Conservation (phyloP, 2,329 filamentous ascomycete genomes). For the Neofusicoccum laricinum region DNA sequence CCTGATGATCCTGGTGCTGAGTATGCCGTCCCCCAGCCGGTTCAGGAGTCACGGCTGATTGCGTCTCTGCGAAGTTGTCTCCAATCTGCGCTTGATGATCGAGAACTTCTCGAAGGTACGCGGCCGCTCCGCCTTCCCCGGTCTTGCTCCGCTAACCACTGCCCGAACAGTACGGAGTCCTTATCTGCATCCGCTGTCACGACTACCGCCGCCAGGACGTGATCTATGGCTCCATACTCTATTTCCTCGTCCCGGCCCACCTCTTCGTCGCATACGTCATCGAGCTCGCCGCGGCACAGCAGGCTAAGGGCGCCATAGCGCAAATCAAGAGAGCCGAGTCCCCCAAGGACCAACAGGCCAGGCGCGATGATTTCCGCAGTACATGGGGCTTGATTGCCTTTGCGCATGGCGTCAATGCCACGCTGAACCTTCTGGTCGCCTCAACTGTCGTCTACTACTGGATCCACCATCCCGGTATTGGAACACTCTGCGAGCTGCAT, state of each 20-base stretch:
- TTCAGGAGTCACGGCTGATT: slow-evolving; percentile 23
- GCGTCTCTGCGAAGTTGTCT: slow-evolving; percentile 63
- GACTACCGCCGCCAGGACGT: slow-evolving; percentile 80
- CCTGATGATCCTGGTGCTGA: slow-evolving; percentile 88
- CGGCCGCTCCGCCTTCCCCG: not conserved
- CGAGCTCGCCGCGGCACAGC: slow-evolving; percentile 76
- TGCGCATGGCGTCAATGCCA: slow-evolving; percentile 79
- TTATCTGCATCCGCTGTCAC: slow-evolving; percentile 88
- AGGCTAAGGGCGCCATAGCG: slow-evolving; percentile 68
- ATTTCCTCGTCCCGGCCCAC: slow-evolving; percentile 85
- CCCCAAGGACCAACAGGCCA: slow-evolving; percentile 55
- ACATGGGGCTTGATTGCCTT: slow-evolving; percentile 80
- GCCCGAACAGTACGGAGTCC: slow-evolving; percentile 73
- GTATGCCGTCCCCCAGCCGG: slow-evolving; percentile 48
- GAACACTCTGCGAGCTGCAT: slow-evolving; percentile 85
- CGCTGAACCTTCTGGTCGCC: slow-evolving; percentile 74
- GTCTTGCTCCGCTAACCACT: slow-evolving; percentile 18
- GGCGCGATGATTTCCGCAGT: slow-evolving; percentile 62
- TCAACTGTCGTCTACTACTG: slow-evolving; percentile 85
- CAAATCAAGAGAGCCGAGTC: slow-evolving; percentile 46
- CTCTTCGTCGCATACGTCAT: slow-evolving; percentile 88
- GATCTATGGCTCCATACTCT: slow-evolving; percentile 71
- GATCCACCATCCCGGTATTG: slow-evolving; percentile 90
- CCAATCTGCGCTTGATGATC: slow-evolving; percentile 90
- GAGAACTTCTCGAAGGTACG: slow-evolving; percentile 91